phyloP scores from a whole-genome alignment of 148 eudicot genomes.

The Spergularia bocconei region DNA sequence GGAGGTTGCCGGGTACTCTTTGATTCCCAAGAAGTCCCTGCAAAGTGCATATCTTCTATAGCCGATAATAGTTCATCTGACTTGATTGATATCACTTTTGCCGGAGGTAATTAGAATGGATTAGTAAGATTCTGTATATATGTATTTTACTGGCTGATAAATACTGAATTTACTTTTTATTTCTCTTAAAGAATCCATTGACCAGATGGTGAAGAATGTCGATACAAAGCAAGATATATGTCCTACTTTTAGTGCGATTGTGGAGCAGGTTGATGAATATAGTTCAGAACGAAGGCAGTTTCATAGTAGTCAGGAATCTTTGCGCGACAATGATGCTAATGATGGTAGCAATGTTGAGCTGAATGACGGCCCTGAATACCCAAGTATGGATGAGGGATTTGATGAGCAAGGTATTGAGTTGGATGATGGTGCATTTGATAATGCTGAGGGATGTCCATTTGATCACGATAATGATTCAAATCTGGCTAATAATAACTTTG shows the following conservation, averaged over 20 bases:
- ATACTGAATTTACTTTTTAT: not conserved
- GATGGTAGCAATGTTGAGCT: slow-evolving; percentile 17
- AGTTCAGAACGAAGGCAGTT: slow-evolving; percentile 36
- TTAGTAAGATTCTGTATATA: not conserved
- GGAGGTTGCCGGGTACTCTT: slow-evolving; percentile 82
- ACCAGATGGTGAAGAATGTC: slow-evolving; percentile 63
- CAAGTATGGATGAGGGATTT: slow-evolving; percentile 9
- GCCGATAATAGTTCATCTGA: slow-evolving; percentile 36
- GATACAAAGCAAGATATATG: slow-evolving; percentile 52
- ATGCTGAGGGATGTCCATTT: slow-evolving; percentile 50
- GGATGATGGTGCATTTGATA: slow-evolving; percentile 39
- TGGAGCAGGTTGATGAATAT: slow-evolving; percentile 59
- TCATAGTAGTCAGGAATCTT: slow-evolving; percentile 21
- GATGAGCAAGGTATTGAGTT: slow-evolving; percentile 28
- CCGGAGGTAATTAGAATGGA: slow-evolving; percentile 47
- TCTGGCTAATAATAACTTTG: slow-evolving; percentile 38
- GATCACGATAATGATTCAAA: slow-evolving; percentile 58
- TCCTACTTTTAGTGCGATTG: slow-evolving; percentile 66
- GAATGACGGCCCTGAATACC: slow-evolving; percentile 18
- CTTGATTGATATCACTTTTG: slow-evolving; percentile 73
- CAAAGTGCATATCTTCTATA: slow-evolving; percentile 46
- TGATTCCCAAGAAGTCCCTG: slow-evolving; percentile 95
- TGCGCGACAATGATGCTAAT: slow-evolving; percentile 15
- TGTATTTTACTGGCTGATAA: slow-evolving; percentile 5
- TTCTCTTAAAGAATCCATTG: slow-evolving; percentile 51